Evolutionary conservation across 495 filamentous ascomycete species (phyloP), one percentile per base, ranked within the genome.

Genomic region (Aspergillus asperescens): DNA sequence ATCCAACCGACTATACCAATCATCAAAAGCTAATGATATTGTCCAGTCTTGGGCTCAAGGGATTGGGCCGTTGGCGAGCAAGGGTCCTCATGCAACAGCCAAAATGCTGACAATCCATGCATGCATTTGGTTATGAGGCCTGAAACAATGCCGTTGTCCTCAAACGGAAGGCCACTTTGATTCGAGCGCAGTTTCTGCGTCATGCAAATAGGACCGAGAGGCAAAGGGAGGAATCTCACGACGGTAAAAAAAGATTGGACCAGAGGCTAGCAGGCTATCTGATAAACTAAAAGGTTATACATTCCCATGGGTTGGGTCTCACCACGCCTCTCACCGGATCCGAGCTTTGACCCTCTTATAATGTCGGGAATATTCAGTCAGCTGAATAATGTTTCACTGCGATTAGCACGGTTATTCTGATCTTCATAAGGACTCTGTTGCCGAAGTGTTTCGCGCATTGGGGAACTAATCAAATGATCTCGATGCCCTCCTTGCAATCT

Each of bases 401-500:
- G 8, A 16, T 15, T 18, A 24, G 39, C 39, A 24, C 32, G 10
- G 2, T 10, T 35, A 15, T 16, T 10, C 4, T 35, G 1, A 15
- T 4, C n/a, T 15, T 5, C 29, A 28, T 28, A 5, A 28, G 12
- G n/a, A 10, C 3, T 4, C 1, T 15, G 12, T 15, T 16, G 13
- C 13, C 13, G 8, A 20, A 23, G 19, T 7, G 18, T 40, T 31
- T 2, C 4, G n/a, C 32, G n/a, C 32, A 35, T 42, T 4, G 5
- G 10, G 20, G 29, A n/a, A 19, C 9, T 8, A 18, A 20, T 47
- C 20, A 47, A 32, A 13, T 47, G 44, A 34, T 6, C 16, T 35
- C 18, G 24, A n/a, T 23, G 44, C 12, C 27, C 39, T 43, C 44
- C 44, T 47, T 47, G 44, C 15, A 20, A 42, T 50, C 13, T 44